phyloP scores from a whole-genome alignment of 176 grass and related monocot species.

The Saccharum spontaneum region DNA sequence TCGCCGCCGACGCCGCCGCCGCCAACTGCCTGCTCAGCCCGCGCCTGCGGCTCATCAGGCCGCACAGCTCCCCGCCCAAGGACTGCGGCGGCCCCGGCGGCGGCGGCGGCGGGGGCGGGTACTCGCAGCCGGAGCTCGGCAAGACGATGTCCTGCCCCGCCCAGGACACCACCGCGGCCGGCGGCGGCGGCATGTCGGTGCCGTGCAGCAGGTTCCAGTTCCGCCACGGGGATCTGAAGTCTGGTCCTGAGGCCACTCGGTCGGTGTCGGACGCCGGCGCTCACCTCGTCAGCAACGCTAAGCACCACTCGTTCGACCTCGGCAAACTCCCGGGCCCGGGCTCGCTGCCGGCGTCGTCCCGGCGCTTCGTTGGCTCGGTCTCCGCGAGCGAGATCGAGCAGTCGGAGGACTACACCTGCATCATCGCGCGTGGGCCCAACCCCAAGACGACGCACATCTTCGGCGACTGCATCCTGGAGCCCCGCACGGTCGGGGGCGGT shows the following conservation, averaged over 20 bases:
- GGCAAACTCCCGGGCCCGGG: slow-evolving; percentile 55
- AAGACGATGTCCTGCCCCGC: slow-evolving; percentile 63
- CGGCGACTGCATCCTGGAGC: slow-evolving; percentile 84
- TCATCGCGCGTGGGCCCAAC: slow-evolving; percentile 86
- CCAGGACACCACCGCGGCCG: slow-evolving; percentile 23
- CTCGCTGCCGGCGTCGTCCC: slow-evolving; percentile 48
- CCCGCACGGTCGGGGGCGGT: slow-evolving; percentile 32
- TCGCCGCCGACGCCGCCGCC: slow-evolving; percentile 23
- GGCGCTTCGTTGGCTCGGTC: slow-evolving; percentile 49
- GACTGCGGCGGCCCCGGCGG: slow-evolving; percentile 13
- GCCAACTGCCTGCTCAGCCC: slow-evolving; percentile 49
- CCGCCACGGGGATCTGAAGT: slow-evolving; percentile 51
- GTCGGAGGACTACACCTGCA: slow-evolving; percentile 98
- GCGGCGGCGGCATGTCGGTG: slow-evolving; percentile 43
- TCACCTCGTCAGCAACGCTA: slow-evolving; percentile 13
- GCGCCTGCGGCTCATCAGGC: slow-evolving; percentile 35
- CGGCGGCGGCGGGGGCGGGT: not conserved
- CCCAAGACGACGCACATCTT: slow-evolving; percentile 95
- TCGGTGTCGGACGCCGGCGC: not conserved
- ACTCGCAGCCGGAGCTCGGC: slow-evolving; percentile 58
- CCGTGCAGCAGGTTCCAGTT: slow-evolving; percentile 46
- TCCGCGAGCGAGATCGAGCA: slow-evolving; percentile 91
- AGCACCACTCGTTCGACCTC: slow-evolving; percentile 46
- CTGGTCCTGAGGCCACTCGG: slow-evolving; percentile 45
- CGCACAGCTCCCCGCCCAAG: slow-evolving; percentile 51